Conservation (phyloP, 192 early-diverging fungal genomes). For the Spizellomyces punctatus region DNA sequence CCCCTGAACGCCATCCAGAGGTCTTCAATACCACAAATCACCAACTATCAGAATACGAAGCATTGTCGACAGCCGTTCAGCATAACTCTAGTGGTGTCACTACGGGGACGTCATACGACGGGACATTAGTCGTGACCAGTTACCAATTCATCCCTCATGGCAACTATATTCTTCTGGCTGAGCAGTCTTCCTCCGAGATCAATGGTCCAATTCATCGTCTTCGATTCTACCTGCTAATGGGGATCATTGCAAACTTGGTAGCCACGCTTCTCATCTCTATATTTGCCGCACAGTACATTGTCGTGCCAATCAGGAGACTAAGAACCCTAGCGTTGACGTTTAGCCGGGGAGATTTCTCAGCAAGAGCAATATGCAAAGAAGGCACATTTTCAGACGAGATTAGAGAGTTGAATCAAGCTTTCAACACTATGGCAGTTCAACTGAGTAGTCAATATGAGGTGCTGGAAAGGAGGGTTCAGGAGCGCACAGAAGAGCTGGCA, state of each 20-base stretch:
- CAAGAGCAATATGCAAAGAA: neutral
- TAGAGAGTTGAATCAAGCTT: constrained; percentile 19
- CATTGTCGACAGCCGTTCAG: neutral
- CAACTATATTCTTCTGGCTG: constrained; percentile 10
- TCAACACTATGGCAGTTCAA: constrained; percentile 28
- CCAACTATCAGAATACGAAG: neutral
- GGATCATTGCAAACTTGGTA: constrained; percentile 2
- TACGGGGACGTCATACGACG: neutral
- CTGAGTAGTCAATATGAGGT: constrained; percentile 18
- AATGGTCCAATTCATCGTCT: constrained; percentile 11
- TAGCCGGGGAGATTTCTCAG: constrained; percentile 8
- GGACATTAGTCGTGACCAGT: neutral
- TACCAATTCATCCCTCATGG: constrained; percentile 2
- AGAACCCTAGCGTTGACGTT: neutral
- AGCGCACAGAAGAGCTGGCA: constrained; percentile 26
- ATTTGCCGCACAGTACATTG: constrained; percentile 4
- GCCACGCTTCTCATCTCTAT: constrained; percentile 7
- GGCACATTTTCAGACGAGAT: constrained; percentile 25
- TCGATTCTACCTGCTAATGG: constrained; percentile 1
- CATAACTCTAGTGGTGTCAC: neutral
- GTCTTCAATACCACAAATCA: neutral
- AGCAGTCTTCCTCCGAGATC: constrained; percentile 10
- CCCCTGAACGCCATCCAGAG: constrained; percentile 11
- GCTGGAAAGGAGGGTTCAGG: constrained; percentile 23
- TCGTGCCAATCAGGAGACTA: constrained; percentile 17